Evolutionary conservation across 768 basidiomycete genomes (phyloP).

Genomic region (Chiua virens): DNA sequence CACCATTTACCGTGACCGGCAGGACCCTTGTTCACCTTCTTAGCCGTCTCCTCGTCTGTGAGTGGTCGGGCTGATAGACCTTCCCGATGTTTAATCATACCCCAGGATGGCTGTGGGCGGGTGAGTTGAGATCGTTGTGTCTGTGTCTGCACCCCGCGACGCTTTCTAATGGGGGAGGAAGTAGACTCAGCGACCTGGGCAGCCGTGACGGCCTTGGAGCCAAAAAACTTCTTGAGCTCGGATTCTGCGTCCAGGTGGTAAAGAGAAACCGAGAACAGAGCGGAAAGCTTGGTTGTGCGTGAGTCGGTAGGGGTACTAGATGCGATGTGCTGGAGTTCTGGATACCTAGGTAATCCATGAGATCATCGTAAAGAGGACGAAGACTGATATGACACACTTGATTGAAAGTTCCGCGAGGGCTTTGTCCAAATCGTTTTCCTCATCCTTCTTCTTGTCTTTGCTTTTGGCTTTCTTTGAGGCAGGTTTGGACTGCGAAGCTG

Average conservation of each 20-base stretch:
- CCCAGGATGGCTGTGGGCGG: constrained; percentile 75
- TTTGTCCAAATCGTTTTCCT: constrained; percentile 77
- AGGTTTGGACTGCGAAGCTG: constrained; percentile 40
- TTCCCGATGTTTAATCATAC: constrained; percentile 63
- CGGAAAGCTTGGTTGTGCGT: constrained; percentile 38
- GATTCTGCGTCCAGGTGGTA: constrained; percentile 84
- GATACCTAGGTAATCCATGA: constrained; percentile 41
- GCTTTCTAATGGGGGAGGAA: constrained; percentile 34
- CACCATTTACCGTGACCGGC: constrained; percentile 74
- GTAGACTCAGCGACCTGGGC: constrained; percentile 41
- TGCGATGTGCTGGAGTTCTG: constrained; percentile 45
- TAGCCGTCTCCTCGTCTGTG: constrained; percentile 51
- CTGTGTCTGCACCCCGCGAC: constrained; percentile 38
- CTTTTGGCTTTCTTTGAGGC: constrained; percentile 58
- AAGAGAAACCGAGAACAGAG: constrained; percentile 76
- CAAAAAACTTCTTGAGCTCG: constrained; percentile 93
- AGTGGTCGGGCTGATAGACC: constrained; percentile 68
- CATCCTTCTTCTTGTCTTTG: constrained; percentile 62
- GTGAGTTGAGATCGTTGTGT: constrained; percentile 69
- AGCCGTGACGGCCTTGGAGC: constrained; percentile 80
- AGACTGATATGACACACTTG: constrained; percentile 47
- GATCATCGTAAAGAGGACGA: background rate
- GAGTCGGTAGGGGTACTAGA: constrained; percentile 24
- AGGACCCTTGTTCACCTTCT: constrained; percentile 43
- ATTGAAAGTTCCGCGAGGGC: constrained; percentile 82